Base-by-base conservation (phyloP, 306 rosid genomes). In the Clitoria ternatea region DNA sequence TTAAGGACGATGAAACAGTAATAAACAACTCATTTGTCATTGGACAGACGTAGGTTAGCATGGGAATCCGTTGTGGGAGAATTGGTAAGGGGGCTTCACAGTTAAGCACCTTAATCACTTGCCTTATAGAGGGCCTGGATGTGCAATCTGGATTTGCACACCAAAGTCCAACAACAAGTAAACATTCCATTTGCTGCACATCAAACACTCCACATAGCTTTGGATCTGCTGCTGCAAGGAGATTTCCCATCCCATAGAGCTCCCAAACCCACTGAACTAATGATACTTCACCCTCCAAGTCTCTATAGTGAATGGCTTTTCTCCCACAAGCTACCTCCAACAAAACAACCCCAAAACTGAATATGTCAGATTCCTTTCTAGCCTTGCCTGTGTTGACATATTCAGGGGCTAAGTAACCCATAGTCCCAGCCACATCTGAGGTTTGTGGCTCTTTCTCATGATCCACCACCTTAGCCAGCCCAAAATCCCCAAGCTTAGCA, bases 401-500 rank as follows among this genome's bases (percentile, higher is more conserved):
- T 39, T 82, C 80, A 4, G 80, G 83, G 1, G 72, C 86, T 13
- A 82, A 24, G 61, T 82, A 77, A 12, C 80, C 82, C 15, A 15
- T 14, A 0, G 82, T 77, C 6, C 80, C 86, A 1, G 61, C 84
- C n/a, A 40, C 4, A 4, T 1, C 27, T 0, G 80, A 72, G 11
- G 78, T 55, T 9, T 63, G 48, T 15, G 66, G 59, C 15, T 77
- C 80, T n/a, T 22, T 66, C 40, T 29, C 59, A 7, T 79, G 68
- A 24, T 79, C 84, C 24, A 59, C 76, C 5, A 79, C 2, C 74
- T 68, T 69, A 1, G 86, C 83, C 1, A 75, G 20, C 6, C 86
- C 84, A 60, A 83, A 82, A 43, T 75, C 77, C 5, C 84, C 82
- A 5, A 83, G 84, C 48, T 73, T 83, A 0, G 80, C 72, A 33